Conservation (phyloP, 75 land plant species). For the Sequoia sempervirens region DNA sequence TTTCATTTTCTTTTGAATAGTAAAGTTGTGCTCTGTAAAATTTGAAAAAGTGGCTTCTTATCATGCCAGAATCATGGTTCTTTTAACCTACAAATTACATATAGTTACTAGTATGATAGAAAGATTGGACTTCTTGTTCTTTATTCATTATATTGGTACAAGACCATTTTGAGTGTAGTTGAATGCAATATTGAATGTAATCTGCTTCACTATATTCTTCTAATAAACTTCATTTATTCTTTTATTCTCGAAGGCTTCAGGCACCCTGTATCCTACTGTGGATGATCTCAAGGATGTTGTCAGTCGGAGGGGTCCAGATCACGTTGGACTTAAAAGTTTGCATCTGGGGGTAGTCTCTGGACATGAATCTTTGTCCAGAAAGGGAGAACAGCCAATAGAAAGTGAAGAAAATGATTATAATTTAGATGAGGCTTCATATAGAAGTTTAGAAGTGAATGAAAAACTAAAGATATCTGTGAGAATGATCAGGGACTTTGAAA, state of each 20-base stretch:
- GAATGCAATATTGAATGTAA: not conserved
- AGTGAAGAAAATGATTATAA: not conserved
- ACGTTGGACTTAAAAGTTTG: slow-evolving; percentile 39
- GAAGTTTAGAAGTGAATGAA: not conserved
- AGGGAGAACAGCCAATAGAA: not conserved
- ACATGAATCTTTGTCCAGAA: slow-evolving; percentile 11
- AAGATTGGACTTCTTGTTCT: not conserved
- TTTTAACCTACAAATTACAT: not conserved
- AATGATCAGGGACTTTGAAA: not conserved
- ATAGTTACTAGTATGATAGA: not conserved
- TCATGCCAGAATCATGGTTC: not conserved
- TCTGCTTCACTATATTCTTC: not conserved
- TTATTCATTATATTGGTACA: not conserved
- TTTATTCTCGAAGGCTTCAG: slow-evolving; percentile 6
- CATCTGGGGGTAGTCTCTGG: slow-evolving; percentile 5
- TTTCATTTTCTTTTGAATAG: not conserved
- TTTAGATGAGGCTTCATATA: not conserved
- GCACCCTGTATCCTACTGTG: not conserved
- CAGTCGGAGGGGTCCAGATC: slow-evolving; percentile 76
- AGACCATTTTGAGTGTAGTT: not conserved
- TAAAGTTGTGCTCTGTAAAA: not conserved
- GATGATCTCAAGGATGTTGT: slow-evolving; percentile 56
- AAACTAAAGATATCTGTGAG: not conserved
- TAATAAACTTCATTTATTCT: not conserved
- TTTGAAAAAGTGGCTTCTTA: not conserved